Evolutionary conservation across 2,329 filamentous ascomycete genomes (phyloP).

Genomic region (Hymenoscyphus fructigenus): DNA sequence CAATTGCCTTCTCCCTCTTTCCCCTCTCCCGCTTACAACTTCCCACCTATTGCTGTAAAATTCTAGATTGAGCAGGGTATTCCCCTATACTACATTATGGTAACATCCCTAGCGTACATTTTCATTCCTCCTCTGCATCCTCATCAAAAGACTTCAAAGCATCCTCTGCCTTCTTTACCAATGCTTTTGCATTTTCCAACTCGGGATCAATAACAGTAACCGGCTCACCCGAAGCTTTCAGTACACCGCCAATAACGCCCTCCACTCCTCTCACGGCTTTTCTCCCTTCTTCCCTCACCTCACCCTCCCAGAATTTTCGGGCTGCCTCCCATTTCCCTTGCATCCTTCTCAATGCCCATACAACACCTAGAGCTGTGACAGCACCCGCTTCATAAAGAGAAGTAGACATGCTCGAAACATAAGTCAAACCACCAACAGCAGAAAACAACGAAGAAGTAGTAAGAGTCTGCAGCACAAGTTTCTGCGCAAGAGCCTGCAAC

Average conservation of each 20-base stretch:
- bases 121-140: conserved; percentile 12
- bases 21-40: no score
- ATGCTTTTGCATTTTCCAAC: conserved; percentile 25
- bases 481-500: conserved; percentile 71
- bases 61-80: no score
- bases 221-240: conserved; percentile 35
- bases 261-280: conserved; percentile 60
- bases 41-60: no score
- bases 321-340: conserved; percentile 64
- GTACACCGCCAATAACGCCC: conserved; percentile 48
- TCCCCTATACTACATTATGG: no score
- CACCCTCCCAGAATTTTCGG: conserved; percentile 61
- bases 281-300: conserved; percentile 65
- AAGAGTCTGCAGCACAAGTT: conserved; percentile 68
- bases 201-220: conserved; percentile 19
- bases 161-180: conserved; percentile 23
- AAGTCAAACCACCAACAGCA: conserved; percentile 55
- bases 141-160: conserved; percentile 26
- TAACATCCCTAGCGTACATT: background rate
- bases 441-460: conserved; percentile 66
- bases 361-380: conserved; percentile 59
- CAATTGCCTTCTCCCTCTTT: no score
- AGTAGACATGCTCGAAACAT: conserved; percentile 54
- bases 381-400: conserved; percentile 61
- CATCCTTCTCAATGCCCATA: conserved; percentile 58